A percentile compares a stretch with the other conserved stretches of the same genome.
These are phyloP conservation scores for Truncatella angustata DNA, from an alignment of 2,329 filamentous ascomycete genomes.

Conservation along the genomic window DNA sequence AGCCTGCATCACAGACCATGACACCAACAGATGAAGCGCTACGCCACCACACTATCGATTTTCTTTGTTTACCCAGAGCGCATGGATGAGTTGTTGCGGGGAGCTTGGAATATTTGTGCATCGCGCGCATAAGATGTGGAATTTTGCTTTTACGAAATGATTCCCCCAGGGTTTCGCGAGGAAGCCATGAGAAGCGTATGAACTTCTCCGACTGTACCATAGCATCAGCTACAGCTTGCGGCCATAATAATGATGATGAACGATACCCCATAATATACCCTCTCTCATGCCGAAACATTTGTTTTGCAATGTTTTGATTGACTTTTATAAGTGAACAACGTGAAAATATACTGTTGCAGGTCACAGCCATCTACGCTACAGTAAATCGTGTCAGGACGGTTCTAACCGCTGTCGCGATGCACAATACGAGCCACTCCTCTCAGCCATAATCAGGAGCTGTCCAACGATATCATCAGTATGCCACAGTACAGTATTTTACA, in stretches of 20 bases:
- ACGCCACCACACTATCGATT: background rate
- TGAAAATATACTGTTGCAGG: no score
- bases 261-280: slow-evolving; percentile 25
- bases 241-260: slow-evolving; percentile 24
- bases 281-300: no score
- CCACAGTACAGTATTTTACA: slow-evolving; percentile 10
- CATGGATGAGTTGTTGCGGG: background rate
- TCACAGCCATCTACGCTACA: no score
- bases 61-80: background rate
- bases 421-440: no score
- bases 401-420: no score
- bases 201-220: background rate
- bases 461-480: no score
- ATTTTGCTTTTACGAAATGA: background rate
- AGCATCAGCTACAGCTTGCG: slow-evolving; percentile 6
- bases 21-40: no score
- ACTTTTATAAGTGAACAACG: no score
- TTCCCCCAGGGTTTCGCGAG: slow-evolving; percentile 1
- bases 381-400: no score
- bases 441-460: no score
- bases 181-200: background rate
- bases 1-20: no score
- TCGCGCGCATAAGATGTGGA: background rate
- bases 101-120: background rate
- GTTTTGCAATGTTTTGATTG: no score